phyloP scores from a whole-genome alignment of 805 yeast species.

The Pichia deserticola region DNA sequence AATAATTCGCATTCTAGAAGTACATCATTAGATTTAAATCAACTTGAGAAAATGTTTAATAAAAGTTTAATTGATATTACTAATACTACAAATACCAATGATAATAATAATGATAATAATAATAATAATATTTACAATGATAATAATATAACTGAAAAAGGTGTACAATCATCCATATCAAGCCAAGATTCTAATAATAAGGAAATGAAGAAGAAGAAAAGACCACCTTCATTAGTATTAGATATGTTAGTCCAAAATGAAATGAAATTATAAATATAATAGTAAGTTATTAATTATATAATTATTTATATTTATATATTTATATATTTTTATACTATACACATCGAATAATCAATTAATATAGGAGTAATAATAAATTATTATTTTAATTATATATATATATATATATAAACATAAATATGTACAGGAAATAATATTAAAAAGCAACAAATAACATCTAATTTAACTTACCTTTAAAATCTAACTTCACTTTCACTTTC shows the following conservation, averaged over 20 bases:
- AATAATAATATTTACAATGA: too few species aligned
- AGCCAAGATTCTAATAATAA: neutral
- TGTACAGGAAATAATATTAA: too few species aligned
- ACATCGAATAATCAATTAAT: too few species aligned
- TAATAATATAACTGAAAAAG: too few species aligned
- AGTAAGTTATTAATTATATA: neutral
- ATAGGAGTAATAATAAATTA: too few species aligned
- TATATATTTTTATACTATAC: too few species aligned
- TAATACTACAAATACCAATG: neutral
- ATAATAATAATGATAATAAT: neutral
- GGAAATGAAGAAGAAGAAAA: slow-evolving; percentile 7
- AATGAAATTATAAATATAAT: neutral
- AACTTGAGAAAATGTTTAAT: slow-evolving; percentile 11
- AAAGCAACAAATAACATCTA: too few species aligned
- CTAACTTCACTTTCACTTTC: too few species aligned
- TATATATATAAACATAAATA: too few species aligned
- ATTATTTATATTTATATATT: neutral
- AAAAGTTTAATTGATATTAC: slow-evolving; percentile 3
- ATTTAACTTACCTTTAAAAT: too few species aligned
- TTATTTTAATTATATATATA: too few species aligned
- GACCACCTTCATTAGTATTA: slow-evolving; percentile 35
- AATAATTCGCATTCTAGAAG: slow-evolving; percentile 1
- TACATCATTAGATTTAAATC: slow-evolving; percentile 8
- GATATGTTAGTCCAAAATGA: slow-evolving; percentile 29
- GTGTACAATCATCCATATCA: too few species aligned